phyloP scores from a whole-genome alignment of 164 flowering plant species.

The Stephania yunnanensis region DNA sequence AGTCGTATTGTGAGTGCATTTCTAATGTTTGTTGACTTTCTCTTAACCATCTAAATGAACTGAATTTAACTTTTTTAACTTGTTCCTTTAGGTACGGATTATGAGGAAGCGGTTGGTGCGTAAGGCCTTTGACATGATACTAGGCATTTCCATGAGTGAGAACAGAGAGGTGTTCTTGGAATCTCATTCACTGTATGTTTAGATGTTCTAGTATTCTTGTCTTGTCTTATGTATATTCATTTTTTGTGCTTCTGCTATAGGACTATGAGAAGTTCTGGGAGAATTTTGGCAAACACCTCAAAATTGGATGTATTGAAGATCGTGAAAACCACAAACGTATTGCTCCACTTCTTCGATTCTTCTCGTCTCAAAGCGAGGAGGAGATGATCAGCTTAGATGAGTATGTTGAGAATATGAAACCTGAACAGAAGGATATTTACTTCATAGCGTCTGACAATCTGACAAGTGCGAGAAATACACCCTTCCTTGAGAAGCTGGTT shows the following conservation, averaged over 20 bases:
- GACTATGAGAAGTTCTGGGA: conserved; percentile 95
- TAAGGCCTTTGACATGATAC: conserved; percentile 94
- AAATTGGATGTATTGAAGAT: conserved; percentile 93
- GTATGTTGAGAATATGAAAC: conserved; percentile 89
- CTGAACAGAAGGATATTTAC: conserved; percentile 90
- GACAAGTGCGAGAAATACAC: conserved; percentile 77
- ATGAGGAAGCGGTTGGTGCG: conserved; percentile 90
- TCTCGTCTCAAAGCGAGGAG: conserved; percentile 84
- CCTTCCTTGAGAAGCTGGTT: conserved; percentile 74
- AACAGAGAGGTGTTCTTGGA: conserved; percentile 52
- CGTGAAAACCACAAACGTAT: conserved; percentile 86
- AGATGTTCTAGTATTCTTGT: background rate
- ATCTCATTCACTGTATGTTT: background rate
- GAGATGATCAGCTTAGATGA: conserved; percentile 90
- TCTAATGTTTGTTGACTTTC: background rate
- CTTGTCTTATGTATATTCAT: background rate
- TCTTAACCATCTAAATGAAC: background rate
- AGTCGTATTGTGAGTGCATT: conserved; percentile 84
- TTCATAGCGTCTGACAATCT: conserved; percentile 87
- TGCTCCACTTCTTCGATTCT: conserved; percentile 86
- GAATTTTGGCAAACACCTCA: conserved; percentile 77
- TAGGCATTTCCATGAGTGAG: conserved; percentile 86
- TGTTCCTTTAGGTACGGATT: conserved; percentile 62
- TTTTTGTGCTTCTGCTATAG: conserved; percentile 29
- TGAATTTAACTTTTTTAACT: background rate